Percentiles rank a stretch among this genome's conserved stretches.
These are phyloP conservation scores for Clitocybe nebularis DNA, from an alignment of 1,284 basidiomycete species.

Conservation along the genomic window DNA sequence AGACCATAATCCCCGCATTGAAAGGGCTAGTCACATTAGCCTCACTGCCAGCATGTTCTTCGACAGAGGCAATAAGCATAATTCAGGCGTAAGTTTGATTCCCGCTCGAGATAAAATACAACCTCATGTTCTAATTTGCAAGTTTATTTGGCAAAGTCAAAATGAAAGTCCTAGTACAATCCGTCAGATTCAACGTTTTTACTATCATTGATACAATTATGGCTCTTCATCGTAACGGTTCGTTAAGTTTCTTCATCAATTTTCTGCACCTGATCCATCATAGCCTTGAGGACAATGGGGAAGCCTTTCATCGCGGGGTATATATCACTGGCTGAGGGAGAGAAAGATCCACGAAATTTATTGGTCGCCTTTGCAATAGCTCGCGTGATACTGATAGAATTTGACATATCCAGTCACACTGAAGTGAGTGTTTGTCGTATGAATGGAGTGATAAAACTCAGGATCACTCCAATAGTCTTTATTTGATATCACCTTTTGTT, in stretches of 20 bases:
- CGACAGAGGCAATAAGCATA: conserved; percentile 68
- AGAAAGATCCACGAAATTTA: conserved; percentile 97
- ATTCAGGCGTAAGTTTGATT: conserved; percentile 58
- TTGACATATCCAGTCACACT: conserved; percentile 69
- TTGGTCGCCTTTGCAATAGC: conserved; percentile 88
- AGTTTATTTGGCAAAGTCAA: conserved; percentile 80
- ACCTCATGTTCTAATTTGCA: conserved; percentile 7
- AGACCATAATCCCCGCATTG: conserved; percentile 76
- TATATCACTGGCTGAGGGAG: conserved; percentile 80
- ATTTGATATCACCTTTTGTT: conserved; percentile 97
- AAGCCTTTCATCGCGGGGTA: conserved; percentile 77
- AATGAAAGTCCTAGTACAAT: conserved; percentile 81
- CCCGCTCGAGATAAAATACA: not conserved
- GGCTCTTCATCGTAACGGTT: conserved; percentile 70
- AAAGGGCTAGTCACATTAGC: conserved; percentile 71
- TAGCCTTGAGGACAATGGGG: conserved; percentile 72
- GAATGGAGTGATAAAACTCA: not conserved
- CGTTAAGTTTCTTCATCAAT: conserved; percentile 13
- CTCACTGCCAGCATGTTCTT: conserved; percentile 61
- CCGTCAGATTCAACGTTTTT: conserved; percentile 80
- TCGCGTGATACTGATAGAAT: conserved; percentile 83
- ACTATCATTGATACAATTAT: conserved; percentile 80
- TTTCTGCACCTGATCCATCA: conserved; percentile 7
- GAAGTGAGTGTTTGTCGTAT: conserved; percentile 55
- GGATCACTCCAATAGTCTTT: conserved; percentile 55